A percentile compares a stretch with the other conserved stretches of the same genome.
Evolutionary conservation across 1,284 basidiomycete genomes (phyloP).

Genomic region (Kwoniella shivajii): DNA sequence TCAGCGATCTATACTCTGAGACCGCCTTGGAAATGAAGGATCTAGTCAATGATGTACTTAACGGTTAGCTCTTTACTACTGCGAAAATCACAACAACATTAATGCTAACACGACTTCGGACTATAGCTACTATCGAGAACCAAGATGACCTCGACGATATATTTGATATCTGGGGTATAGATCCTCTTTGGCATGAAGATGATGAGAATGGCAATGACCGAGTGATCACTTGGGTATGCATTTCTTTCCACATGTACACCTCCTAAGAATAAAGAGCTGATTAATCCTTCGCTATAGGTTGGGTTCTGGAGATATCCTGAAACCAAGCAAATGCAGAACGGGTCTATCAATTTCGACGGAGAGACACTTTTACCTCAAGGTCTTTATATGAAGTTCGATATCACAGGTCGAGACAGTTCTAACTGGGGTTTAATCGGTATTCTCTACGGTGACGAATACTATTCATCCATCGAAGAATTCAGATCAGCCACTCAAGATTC

Average conservation of each 20-base stretch:
- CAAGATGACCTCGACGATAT: slow-evolving; percentile 16
- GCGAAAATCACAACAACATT: neutral
- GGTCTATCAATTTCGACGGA: slow-evolving; percentile 26
- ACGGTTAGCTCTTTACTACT: slow-evolving; percentile 10
- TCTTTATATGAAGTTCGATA: slow-evolving; percentile 31
- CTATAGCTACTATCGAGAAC: slow-evolving; percentile 16
- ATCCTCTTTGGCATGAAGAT: slow-evolving; percentile 45
- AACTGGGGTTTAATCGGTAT: slow-evolving; percentile 32
- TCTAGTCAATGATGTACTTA: slow-evolving; percentile 37
- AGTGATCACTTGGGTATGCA: slow-evolving; percentile 26
- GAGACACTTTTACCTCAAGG: slow-evolving; percentile 42
- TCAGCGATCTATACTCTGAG: slow-evolving; percentile 13
- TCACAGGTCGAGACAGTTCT: slow-evolving; percentile 38
- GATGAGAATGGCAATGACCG: slow-evolving; percentile 31
- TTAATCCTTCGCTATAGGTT: slow-evolving; percentile 6
- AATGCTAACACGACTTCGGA: neutral
- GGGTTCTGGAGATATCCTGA: slow-evolving; percentile 23
- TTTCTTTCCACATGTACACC: neutral
- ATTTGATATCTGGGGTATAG: slow-evolving; percentile 34
- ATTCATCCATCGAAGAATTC: slow-evolving; percentile 41
- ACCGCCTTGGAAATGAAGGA: slow-evolving; percentile 29
- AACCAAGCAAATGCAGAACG: slow-evolving; percentile 8
- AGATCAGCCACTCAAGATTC: slow-evolving; percentile 34
- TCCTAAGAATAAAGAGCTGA: neutral
- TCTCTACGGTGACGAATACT: slow-evolving; percentile 31